Evolutionary conservation across 257 asterid species (phyloP).

Genomic region (Fraxinus pennsylvanica): DNA sequence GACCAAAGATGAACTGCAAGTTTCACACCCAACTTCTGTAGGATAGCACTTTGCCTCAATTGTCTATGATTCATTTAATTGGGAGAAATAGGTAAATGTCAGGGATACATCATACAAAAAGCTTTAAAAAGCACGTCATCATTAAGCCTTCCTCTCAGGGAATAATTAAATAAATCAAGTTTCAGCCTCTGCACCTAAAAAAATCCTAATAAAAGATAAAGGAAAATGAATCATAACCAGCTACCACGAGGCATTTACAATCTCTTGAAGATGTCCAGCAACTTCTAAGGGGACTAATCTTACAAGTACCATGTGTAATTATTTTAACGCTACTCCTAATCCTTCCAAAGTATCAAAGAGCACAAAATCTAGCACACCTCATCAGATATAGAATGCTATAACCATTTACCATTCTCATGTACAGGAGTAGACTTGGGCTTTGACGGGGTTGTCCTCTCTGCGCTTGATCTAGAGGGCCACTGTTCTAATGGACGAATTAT

Average conservation of each 20-base stretch:
- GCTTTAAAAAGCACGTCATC: neutral
- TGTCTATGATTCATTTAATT: neutral
- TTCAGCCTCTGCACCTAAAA: neutral
- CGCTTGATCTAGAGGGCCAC: constrained; percentile 64
- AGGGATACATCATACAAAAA: neutral
- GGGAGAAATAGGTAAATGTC: neutral
- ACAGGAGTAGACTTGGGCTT: constrained; percentile 34
- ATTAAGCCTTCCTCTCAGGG: neutral
- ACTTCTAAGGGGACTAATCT: neutral
- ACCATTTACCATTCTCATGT: constrained; percentile 61
- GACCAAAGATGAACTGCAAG: neutral
- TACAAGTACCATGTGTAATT: neutral
- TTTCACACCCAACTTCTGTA: neutral
- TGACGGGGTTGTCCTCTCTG: constrained; percentile 44
- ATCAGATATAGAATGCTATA: constrained; percentile 6
- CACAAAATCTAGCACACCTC: constrained; percentile 19
- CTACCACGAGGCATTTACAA: neutral
- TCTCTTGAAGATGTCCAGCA: neutral
- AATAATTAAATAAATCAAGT: neutral
- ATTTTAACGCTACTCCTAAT: neutral
- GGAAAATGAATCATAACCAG: neutral
- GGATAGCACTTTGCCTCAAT: neutral
- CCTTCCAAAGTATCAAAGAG: constrained; percentile 13
- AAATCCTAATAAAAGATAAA: neutral
- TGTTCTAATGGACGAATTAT: constrained; percentile 86